Evolutionary conservation across 257 asterid genomes (phyloP).

Genomic region (Phtheirospermum japonicum): DNA sequence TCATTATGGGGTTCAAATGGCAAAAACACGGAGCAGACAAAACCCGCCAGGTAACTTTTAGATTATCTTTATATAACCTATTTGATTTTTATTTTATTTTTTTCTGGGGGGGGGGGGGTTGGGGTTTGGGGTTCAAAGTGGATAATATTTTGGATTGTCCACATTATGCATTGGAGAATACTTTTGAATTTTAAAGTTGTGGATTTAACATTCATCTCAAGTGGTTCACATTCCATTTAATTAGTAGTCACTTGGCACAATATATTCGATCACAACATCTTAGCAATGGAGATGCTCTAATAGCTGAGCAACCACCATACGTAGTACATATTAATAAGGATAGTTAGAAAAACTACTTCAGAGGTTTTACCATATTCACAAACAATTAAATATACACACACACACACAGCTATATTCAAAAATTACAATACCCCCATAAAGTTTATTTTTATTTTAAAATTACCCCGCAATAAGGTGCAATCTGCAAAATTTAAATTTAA

Average conservation of each 20-base stretch:
- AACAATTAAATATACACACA: too few species aligned
- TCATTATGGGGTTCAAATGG: neutral
- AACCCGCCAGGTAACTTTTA: neutral
- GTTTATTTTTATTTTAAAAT: neutral
- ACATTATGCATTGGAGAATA: too few species aligned
- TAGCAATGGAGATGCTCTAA: neutral
- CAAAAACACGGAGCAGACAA: too few species aligned
- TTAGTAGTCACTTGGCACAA: too few species aligned
- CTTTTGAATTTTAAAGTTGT: too few species aligned
- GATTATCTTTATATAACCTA: neutral
- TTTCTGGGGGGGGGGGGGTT: too few species aligned
- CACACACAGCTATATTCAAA: neutral
- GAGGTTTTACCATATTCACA: neutral
- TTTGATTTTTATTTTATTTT: neutral
- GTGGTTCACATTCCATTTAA: too few species aligned
- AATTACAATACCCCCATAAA: neutral
- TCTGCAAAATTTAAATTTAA: neutral
- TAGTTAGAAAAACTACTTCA: neutral
- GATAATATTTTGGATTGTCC: too few species aligned
- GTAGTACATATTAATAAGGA: neutral
- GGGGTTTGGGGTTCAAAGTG: too few species aligned
- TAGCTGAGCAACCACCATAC: slow-evolving; percentile 3
- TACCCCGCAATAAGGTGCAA: neutral
- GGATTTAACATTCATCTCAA: too few species aligned
- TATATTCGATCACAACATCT: too few species aligned